Base-by-base conservation (phyloP, 2,329 filamentous ascomycete species). In the Alternaria hordeiaustralica region DNA sequence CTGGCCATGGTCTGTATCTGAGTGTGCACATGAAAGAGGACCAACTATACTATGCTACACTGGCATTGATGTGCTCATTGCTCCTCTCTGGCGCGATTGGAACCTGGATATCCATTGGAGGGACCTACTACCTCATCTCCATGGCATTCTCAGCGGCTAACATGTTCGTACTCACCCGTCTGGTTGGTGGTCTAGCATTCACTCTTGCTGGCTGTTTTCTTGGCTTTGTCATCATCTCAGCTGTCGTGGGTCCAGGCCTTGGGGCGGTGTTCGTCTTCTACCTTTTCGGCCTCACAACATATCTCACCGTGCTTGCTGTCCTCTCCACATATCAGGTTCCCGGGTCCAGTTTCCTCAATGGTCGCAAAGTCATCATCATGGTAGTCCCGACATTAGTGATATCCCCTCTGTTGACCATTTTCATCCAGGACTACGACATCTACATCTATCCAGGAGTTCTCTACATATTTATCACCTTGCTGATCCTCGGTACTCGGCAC, bases 101-200 rank as follows among this genome's bases (percentile, higher is more conserved):
- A 23, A 88, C 87, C 7, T 89, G 87, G 87, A 88, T 89, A 44
- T 87, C 87, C 7, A 87, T 86, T 60, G 87, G 87, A 26, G 88
- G 88, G 2, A 87, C 86, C 30, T 90, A 89, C 74, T 90, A 90
- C 66, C 82, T 89, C 6, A 81, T 84, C 44, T 85, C 83, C 0
- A 86, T 86, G 84, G 85, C 85, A 2, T 87, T 87, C 65, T 83
- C 84, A 2, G 84, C 84, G 2, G 84, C 84, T 50, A 86, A 86
- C 64, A 85, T 86, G 83, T 86, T 86, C 62, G 82, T 87, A 11
- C 77, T 86, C 21, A 85, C 83, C n/a, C 79, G 84, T 15, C 71
- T 85, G n/a, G 80, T 85, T 59, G 83, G 83, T n/a, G 84, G 85
- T 28, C 78, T 86, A 46, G 83, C 84, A 4, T 83, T 86, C 60